Base-by-base conservation (phyloP, 2,329 filamentous ascomycete species). In the Aspergillus tamarii region DNA sequence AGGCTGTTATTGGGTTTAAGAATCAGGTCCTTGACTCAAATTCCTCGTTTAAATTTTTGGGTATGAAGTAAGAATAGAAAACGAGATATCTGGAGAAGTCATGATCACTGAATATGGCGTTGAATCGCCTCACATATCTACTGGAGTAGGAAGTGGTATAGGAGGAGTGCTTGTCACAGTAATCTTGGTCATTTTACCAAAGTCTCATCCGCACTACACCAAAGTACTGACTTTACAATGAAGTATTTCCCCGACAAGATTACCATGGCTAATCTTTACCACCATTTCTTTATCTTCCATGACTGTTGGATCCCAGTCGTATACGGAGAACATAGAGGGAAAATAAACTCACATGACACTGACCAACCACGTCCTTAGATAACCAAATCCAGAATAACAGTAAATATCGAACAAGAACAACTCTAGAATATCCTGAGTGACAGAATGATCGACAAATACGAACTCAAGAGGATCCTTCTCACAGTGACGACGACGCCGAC, bases 221-320 rank as follows among this genome's bases (percentile, higher is more conserved):
- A 41, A 1, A 41, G 39, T 41, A 14, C 19, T 6, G 39, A 10
- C 1, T 19, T 41, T 41, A n/a, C 16, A 19, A n/a, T 41, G 6
- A 9, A n/a, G 0, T 10, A 4, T n/a, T 4, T 41, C 14, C 19
- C 1, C 7, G 8, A n/a, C 8, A n/a, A 10, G 1, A n/a, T n/a
- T 41, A 41, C 0, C 7, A 8, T 19, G 0, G 2, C 16, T 3
- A 16, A 9, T 19, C 1, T 19, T n/a, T 9, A n/a, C 16, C n/a
- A 8, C 0, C 8, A 19, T 41, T n/a, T 1, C 39, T 41, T 14
- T n/a, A 7, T 4, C 16, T 41, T n/a, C 8, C 16, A 3, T 19
- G 9, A 41, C n/a, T 41, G 39, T 41, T n/a, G 19, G 4, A 10
- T 10, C 10, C 4, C 6, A 16, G 12, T 41, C 19, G 16, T 16